phyloP scores from a whole-genome alignment of 768 basidiomycete species.

The Gymnopilus dilepis region DNA sequence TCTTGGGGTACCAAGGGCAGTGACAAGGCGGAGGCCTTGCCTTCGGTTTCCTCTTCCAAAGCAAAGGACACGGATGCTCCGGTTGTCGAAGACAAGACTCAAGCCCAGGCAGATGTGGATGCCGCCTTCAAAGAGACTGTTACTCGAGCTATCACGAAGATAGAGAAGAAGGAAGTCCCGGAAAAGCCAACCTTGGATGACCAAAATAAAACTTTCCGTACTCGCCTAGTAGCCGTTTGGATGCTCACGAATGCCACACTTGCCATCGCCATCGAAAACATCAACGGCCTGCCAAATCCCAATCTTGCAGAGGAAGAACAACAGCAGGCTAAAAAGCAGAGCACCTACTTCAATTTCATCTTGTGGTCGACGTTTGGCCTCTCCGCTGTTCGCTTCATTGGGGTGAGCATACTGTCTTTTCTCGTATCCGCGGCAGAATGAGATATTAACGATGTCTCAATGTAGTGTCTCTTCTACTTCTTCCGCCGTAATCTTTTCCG shows the following conservation, averaged over 20 bases:
- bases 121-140: conserved; percentile 92
- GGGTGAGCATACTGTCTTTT: conserved; percentile 56
- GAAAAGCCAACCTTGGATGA: conserved; percentile 90
- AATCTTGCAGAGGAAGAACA: conserved; percentile 43
- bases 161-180: conserved; percentile 63
- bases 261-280: conserved; percentile 76
- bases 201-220: conserved; percentile 91
- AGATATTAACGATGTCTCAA: conserved; percentile 4
- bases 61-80: conserved; percentile 72
- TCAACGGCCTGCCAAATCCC: conserved; percentile 61
- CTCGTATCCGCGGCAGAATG: neutral
- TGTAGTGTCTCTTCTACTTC: conserved; percentile 81
- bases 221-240: conserved; percentile 84
- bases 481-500: conserved; percentile 84
- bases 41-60: conserved; percentile 87
- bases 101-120: conserved; percentile 88
- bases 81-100: conserved; percentile 86
- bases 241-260: conserved; percentile 73
- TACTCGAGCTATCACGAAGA: conserved; percentile 80
- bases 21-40: conserved; percentile 92
- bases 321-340: conserved; percentile 47
- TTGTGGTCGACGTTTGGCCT: conserved; percentile 81
- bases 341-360: conserved; percentile 75
- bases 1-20: conserved; percentile 96
- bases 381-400: conserved; percentile 72